Percentiles rank a stretch among this genome's conserved stretches.
Conservation (phyloP, 257 asterid species). For the Schizonepeta tenuifolia region DNA sequence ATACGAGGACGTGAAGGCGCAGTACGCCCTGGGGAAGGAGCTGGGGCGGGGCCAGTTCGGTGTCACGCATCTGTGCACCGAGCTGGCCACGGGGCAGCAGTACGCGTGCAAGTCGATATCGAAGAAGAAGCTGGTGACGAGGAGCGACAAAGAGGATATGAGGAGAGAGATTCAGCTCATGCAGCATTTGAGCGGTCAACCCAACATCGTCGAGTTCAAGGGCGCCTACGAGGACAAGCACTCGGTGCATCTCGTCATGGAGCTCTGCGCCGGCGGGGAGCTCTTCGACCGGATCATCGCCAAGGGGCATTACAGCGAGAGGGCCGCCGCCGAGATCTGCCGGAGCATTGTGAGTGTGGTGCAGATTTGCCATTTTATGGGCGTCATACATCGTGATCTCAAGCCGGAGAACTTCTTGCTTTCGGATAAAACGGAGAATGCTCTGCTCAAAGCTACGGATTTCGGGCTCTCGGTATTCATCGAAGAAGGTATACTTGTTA, state of each 20-base stretch:
- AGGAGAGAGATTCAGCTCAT: constrained; percentile 76
- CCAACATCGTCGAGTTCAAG: constrained; percentile 74
- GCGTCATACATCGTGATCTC: constrained; percentile 80
- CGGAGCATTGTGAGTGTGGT: constrained; percentile 75
- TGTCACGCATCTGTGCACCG: constrained; percentile 66
- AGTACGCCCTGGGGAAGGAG: constrained; percentile 64
- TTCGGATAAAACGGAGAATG: constrained; percentile 59
- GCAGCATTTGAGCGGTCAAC: constrained; percentile 89
- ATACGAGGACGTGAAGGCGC: constrained; percentile 56
- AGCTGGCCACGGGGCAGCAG: constrained; percentile 45
- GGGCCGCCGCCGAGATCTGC: constrained; percentile 71
- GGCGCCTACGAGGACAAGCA: constrained; percentile 79
- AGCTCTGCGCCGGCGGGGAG: constrained; percentile 85
- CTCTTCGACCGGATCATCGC: constrained; percentile 76
- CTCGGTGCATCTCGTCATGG: constrained; percentile 81
- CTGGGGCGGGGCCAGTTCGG: constrained; percentile 87
- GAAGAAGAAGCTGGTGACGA: constrained; percentile 66
- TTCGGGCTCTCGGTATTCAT: constrained; percentile 81
- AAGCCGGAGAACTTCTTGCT: constrained; percentile 85
- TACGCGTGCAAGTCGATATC: constrained; percentile 87
- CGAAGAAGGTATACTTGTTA: constrained; percentile 50
- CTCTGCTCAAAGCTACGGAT: constrained; percentile 75
- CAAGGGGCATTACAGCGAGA: constrained; percentile 74
- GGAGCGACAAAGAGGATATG: constrained; percentile 76
- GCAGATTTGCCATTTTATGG: constrained; percentile 83